Evolutionary conservation across 371 early-diverging fungal species (phyloP).

Genomic region (Dentiscutata heterogama): DNA sequence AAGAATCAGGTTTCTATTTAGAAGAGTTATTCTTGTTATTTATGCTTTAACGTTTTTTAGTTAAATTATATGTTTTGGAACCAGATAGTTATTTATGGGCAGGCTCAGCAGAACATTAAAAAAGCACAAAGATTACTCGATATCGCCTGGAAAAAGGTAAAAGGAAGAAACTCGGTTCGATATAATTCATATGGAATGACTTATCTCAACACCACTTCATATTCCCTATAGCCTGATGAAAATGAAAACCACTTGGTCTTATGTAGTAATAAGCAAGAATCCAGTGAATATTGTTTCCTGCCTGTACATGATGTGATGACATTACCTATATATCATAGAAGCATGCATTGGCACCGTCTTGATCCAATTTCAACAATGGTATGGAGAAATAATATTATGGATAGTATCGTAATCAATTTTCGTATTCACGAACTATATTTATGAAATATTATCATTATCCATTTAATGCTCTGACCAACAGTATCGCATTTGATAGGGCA

Average conservation of each 20-base stretch:
- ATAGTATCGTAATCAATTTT: constrained; percentile 1
- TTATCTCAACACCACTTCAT: not conserved
- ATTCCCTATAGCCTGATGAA: constrained; percentile 37
- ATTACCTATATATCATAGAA: constrained; percentile 19
- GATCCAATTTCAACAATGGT: not conserved
- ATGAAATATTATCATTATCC: constrained; percentile 7
- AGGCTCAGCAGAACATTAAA: not conserved
- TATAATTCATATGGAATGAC: too few relatives aligned
- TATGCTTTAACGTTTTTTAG: not conserved
- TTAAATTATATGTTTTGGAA: not conserved
- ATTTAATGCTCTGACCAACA: constrained; percentile 10
- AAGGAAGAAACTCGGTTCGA: not conserved
- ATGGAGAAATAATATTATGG: not conserved
- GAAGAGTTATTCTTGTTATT: not conserved
- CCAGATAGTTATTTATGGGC: constrained; percentile 35
- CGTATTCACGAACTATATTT: not conserved
- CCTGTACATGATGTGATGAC: constrained; percentile 36
- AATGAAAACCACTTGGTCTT: constrained; percentile 34
- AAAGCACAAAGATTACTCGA: constrained; percentile 29
- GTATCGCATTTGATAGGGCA: not conserved
- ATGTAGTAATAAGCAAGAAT: not conserved
- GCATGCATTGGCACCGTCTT: constrained; percentile 40
- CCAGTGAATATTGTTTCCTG: constrained; percentile 10
- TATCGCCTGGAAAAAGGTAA: constrained; percentile 38
- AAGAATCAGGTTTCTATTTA: constrained; percentile 9